Percentiles rank a stretch among this genome's conserved stretches.
These are phyloP conservation scores for Drechslerella dactyloides DNA, from an alignment of 2,329 filamentous ascomycete genomes.

Conservation along the genomic window DNA sequence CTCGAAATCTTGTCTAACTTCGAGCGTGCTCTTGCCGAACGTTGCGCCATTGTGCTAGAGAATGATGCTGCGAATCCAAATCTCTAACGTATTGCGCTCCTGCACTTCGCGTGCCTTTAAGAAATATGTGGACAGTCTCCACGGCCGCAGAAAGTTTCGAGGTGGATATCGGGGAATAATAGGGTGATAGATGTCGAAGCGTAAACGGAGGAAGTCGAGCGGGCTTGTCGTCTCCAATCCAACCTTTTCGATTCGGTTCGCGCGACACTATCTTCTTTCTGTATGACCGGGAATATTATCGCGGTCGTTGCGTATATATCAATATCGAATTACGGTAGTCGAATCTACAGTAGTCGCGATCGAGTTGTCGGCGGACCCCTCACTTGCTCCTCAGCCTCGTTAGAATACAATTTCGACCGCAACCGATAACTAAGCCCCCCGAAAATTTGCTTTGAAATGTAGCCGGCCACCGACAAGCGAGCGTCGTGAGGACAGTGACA, in stretches of 20 bases:
- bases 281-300: background rate
- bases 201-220: too few species aligned
- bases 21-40: constrained; percentile 54
- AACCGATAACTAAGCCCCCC: background rate
- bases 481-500: background rate
- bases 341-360: background rate
- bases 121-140: constrained; percentile 9
- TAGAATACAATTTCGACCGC: background rate
- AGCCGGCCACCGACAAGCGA: background rate
- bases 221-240: constrained; percentile 22
- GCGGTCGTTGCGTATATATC: background rate
- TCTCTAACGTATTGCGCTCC: constrained; percentile 20
- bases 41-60: constrained; percentile 53
- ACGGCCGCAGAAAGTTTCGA: constrained; percentile 16
- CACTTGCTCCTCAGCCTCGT: background rate
- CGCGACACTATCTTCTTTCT: background rate
- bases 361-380: constrained; percentile 1
- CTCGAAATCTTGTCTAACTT: constrained; percentile 55
- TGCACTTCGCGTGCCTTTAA: constrained; percentile 20
- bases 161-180: constrained; percentile 1
- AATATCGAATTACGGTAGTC: background rate
- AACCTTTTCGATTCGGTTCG: constrained; percentile 13
- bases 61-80: constrained; percentile 14
- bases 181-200: too few species aligned
- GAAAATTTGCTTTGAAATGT: background rate